Base-by-base conservation (phyloP, 257 asterid species). In the Petrea volubilis region DNA sequence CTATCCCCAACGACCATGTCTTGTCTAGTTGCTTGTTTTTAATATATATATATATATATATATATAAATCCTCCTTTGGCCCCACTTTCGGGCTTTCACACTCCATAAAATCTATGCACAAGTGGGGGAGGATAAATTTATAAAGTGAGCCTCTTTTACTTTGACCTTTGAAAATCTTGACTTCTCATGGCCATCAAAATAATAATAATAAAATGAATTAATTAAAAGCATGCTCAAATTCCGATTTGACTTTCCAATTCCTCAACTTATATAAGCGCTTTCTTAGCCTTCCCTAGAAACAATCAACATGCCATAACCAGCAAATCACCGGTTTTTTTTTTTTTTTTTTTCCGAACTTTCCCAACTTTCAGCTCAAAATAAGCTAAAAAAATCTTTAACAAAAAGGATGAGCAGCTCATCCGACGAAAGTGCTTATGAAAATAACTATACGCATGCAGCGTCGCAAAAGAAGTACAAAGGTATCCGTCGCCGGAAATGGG, bases 401-500 rank as follows among this genome's bases (percentile, higher is more conserved):
- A 5, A 1, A 67, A 38, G 71, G 69, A 90, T 88, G 97, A 86
- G 91, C 72, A 61, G 79, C 68, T 79, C 89, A 6, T 77, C 87
- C 0, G 83, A 81, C 12, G 90, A 87, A 49, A 71, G 63, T 61
- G 50, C 46, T 28, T 11, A 24, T n/a, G 58, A 62, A 0, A 63
- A 33, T 18, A 46, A 66, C 72, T 14, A 44, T 7, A 3, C 56
- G 17, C 52, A 44, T 38, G 31, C 65, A 29, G 60, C 52, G 0
- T 12, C 72, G 2, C 65, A 76, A 24, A 76, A 31, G 52, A 85
- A 84, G 56, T 90, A 78, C 47, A 88, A 78, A 79, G 98, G 97
- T 12, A 74, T 90, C 15, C 92, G 98, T 2, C 77, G 88, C 18
- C 83, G 98, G 25, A 93, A 93, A 72, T 93, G 98, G 98, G 97